Base-by-base conservation (phyloP, 352 stramenopile genomes). In the Pythium myriotylum region DNA sequence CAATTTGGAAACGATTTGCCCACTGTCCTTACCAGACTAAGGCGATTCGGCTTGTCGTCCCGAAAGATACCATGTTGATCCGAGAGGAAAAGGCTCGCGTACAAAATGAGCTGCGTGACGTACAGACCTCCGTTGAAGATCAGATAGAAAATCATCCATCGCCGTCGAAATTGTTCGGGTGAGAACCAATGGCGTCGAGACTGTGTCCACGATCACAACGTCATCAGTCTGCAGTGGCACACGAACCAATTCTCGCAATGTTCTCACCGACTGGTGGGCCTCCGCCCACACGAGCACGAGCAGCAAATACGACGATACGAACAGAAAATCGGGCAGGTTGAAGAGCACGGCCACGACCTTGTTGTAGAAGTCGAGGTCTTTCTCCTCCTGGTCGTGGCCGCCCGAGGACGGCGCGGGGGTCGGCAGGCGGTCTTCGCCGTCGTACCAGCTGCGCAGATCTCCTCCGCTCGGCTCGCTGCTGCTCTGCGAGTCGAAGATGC, bases 101-200 rank as follows among this genome's bases (percentile, higher is more conserved):
- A 97, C 33, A 97, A 71, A 56, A 96, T 71, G 14, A 97, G 55
- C 72, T 97, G 91, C 37, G 80, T 84, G 22, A 91, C 65, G 73
- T 97, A 97, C 16, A 97, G 67, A 27, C 72, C 76, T 29, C 84
- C 88, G 68, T 97, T 97, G 68, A 97, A 97, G 24, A 97, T 77
- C 27, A 97, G 72, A 65, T 97, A 97, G 48, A 94, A 94, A 33
- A 97, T 92, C 81, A 97, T 92, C 84, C 91, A 96, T 19, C 86
- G 82, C 10, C 86, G 81, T 22, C 89, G 81, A 53, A 97, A 97
- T 16, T 81, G 65, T 20, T 79, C 73, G 0, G 89, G 79, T 14
- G 87, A 96, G 50, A 97, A 94, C 91, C 91, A 97, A 63, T 97
- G 91, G 47, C 84, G 80, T 3, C 91, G 84, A 37, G 87, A 96